Base-by-base conservation (phyloP, 495 filamentous ascomycete species). In the Penicillium pulvis region DNA sequence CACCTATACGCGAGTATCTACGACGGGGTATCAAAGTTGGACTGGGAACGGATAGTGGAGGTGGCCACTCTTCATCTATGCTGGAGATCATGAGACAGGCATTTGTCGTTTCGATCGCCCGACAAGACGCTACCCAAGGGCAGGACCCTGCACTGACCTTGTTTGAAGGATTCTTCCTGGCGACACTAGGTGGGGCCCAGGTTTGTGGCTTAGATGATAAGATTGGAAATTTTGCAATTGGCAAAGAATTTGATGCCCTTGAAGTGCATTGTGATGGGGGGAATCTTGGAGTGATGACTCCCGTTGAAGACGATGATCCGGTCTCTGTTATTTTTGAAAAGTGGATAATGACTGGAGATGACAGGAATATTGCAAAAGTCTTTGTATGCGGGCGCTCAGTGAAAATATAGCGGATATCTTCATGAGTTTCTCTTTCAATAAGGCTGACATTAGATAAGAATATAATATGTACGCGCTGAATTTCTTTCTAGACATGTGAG, bases 161-260 rank as follows among this genome's bases (percentile, higher is more conserved):
- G 11, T 63, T 66, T 0, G 84, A 87, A 63, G 71, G 79, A 0
- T 88, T 88, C 54, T 86, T 83, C 57, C 65, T 88, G 45, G 84
- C 84, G 0, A 90, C 87, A 0, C 53, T 84, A 6, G 87, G 86
- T 1, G 87, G 87, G 0, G 87, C 87, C 3, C 69, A 76, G 52
- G 85, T 87, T 5, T 83, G 83, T 57, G 75, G 82, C n/a, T 62
- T 89, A 11, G 80, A 77, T 9, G 68, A 73, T 1, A 75, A 66
- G 54, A 70, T 88, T 36, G 87, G 87, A 2, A 80, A 75, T 53
- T 89, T 89, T 59, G 77, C 71, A 8, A 70, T 75, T 6, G 85
- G 84, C 1, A 87, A 85, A 72, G 79, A 83, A 69, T 88, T 89
- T 61, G 87, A 90, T 75, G 87, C 85, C 0, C 55, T 87, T 55